Evolutionary conservation across 805 yeast genomes (phyloP).

Genomic region (Candida sakaeoensis): DNA sequence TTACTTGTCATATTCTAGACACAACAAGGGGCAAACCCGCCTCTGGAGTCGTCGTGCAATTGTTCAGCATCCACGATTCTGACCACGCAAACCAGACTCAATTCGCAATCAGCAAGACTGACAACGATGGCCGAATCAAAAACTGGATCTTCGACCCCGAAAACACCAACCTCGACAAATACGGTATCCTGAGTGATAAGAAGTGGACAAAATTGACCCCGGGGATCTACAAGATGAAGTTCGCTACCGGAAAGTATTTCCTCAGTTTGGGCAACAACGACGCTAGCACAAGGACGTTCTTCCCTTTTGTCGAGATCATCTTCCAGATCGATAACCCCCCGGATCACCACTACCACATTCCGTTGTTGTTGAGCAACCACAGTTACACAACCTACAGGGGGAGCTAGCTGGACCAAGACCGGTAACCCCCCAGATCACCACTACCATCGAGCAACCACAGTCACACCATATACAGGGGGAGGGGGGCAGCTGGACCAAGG

Average conservation of each 20-base stretch:
- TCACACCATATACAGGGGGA: no score
- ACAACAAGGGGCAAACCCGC: conserved; percentile 86
- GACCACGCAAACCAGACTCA: conserved; percentile 32
- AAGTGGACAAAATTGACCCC: conserved; percentile 39
- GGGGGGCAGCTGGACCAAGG: no score
- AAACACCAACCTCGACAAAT: conserved; percentile 7
- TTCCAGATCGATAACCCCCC: conserved; percentile 67
- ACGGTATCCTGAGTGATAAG: background rate
- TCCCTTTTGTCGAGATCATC: conserved; percentile 81
- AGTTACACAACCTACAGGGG: conserved; percentile 93
- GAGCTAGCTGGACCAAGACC: conserved; percentile 42
- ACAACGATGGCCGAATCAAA: conserved; percentile 75
- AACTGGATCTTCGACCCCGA: conserved; percentile 56
- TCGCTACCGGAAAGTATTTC: conserved; percentile 71
- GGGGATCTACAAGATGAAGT: conserved; percentile 73
- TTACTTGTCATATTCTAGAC: conserved; percentile 88
- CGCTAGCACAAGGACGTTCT: conserved; percentile 66
- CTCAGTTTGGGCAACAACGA: conserved; percentile 23
- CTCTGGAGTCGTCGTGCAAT: conserved; percentile 61
- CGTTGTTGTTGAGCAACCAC: conserved; percentile 76
- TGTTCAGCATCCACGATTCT: conserved; percentile 32
- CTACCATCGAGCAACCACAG: no score
- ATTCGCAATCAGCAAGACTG: conserved; percentile 68
- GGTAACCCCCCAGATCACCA: no score
- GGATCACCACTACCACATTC: conserved; percentile 84